phyloP scores from a whole-genome alignment of 2,329 filamentous ascomycete genomes.

The Ascocoryne sarcoides region DNA sequence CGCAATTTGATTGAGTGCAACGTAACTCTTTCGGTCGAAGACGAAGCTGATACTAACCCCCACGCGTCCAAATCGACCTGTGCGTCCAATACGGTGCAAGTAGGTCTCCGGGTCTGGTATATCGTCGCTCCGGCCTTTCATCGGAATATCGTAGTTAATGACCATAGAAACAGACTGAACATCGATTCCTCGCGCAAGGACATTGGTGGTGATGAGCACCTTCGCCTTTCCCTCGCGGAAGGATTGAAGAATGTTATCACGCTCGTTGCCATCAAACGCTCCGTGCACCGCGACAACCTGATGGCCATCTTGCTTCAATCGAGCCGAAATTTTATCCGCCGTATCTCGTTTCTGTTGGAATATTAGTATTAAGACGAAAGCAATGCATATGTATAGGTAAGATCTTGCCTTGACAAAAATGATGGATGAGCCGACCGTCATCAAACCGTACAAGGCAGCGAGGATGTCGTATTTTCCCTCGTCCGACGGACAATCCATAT shows the following conservation, averaged over 20 bases:
- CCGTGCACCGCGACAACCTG: conserved; percentile 85
- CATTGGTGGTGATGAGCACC: conserved; percentile 96
- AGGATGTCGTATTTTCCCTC: conserved; percentile 80
- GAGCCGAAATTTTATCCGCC: conserved; percentile 72
- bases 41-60: conserved; percentile 95
- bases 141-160: conserved; percentile 89
- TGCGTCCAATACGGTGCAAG: conserved; percentile 94
- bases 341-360: conserved; percentile 83
- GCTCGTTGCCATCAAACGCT: conserved; percentile 72
- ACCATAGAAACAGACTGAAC: conserved; percentile 91
- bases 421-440: conserved; percentile 95
- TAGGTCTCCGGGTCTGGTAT: conserved; percentile 94
- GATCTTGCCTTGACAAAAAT: conserved; percentile 81
- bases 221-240: conserved; percentile 86
- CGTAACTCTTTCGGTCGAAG: conserved; percentile 73
- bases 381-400: not conserved
- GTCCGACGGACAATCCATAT: conserved; percentile 81
- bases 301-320: conserved; percentile 84
- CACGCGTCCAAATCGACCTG: conserved; percentile 91
- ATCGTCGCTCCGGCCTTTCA: conserved; percentile 64
- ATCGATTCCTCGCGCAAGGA: conserved; percentile 93
- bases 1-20: conserved; percentile 71
- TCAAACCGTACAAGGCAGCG: conserved; percentile 87
- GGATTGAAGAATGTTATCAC: conserved; percentile 75
- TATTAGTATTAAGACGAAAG: conserved; percentile 2